These are phyloP conservation scores for Pyrenula aspistea DNA, from an alignment of 495 filamentous ascomycete species.

Conservation along the genomic window DNA sequence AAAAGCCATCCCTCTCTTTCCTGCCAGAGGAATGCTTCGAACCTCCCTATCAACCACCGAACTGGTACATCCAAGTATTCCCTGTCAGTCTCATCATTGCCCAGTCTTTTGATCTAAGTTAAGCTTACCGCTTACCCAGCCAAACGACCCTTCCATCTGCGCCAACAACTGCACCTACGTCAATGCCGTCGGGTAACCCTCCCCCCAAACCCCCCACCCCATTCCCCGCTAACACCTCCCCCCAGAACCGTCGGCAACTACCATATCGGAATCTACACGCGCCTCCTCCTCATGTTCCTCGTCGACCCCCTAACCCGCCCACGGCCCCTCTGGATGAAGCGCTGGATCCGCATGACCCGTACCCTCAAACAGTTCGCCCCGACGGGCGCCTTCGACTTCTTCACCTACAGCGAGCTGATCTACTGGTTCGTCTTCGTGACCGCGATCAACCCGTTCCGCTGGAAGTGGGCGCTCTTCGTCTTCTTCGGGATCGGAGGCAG, in stretches of 20 bases:
- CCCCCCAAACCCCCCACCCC: conserved; percentile 16
- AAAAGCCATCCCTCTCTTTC: conserved; percentile 60
- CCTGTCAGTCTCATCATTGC: conserved; percentile 33
- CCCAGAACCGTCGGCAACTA: conserved; percentile 54
- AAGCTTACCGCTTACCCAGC: neutral
- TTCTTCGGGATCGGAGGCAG: conserved; percentile 61
- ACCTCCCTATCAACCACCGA: conserved; percentile 62
- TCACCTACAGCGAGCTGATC: conserved; percentile 71
- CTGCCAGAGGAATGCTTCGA: conserved; percentile 59
- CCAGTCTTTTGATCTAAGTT: conserved; percentile 15
- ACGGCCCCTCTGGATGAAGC: conserved; percentile 60
- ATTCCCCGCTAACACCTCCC: neutral
- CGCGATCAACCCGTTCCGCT: conserved; percentile 71
- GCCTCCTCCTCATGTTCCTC: conserved; percentile 76
- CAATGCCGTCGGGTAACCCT: conserved; percentile 51
- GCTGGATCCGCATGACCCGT: conserved; percentile 80
- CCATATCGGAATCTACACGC: conserved; percentile 82
- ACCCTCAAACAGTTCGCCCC: conserved; percentile 56
- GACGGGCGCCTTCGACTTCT: conserved; percentile 70
- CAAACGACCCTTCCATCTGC: conserved; percentile 46
- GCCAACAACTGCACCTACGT: conserved; percentile 79
- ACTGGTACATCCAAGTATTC: conserved; percentile 82
- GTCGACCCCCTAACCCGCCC: conserved; percentile 66
- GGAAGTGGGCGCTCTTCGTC: conserved; percentile 64
- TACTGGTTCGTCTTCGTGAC: conserved; percentile 80